These are phyloP conservation scores for Ilex asprella DNA, from an alignment of 257 asterid species.

Conservation along the genomic window DNA sequence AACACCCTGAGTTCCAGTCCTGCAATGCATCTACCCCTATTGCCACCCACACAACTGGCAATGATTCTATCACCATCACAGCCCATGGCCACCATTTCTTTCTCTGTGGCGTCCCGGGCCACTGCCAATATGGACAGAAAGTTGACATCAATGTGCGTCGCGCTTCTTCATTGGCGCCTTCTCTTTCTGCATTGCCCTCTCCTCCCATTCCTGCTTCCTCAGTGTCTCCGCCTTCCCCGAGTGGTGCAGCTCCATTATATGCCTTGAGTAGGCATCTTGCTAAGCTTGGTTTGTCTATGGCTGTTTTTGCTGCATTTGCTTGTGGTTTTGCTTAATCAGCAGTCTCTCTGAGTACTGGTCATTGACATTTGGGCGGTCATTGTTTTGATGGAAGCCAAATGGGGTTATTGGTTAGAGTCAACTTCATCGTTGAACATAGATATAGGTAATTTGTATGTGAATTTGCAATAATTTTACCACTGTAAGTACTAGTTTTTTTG, in stretches of 20 bases:
- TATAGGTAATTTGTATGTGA: too few species aligned
- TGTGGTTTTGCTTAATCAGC: background rate
- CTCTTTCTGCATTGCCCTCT: background rate
- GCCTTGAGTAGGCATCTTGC: background rate
- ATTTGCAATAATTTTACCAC: too few species aligned
- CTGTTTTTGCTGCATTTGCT: background rate
- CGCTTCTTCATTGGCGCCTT: background rate
- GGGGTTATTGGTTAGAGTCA: too few species aligned
- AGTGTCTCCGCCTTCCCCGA: background rate
- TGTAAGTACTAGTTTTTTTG: too few species aligned
- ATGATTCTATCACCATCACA: constrained; percentile 16
- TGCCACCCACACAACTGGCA: constrained; percentile 21
- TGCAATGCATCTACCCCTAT: constrained; percentile 26
- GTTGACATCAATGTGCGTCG: constrained; percentile 10
- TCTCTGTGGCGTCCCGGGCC: constrained; percentile 22
- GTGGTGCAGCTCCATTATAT: background rate
- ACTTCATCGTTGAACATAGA: too few species aligned
- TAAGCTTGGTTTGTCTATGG: background rate
- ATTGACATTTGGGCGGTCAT: too few species aligned
- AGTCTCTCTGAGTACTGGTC: too few species aligned
- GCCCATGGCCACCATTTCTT: constrained; percentile 24
- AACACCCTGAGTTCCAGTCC: constrained; percentile 11
- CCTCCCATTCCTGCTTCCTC: background rate
- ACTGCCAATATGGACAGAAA: constrained; percentile 26
- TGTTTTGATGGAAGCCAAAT: too few species aligned